Conservation (phyloP, 148 eudicot genomes). For the Heliosperma pusillum region DNA sequence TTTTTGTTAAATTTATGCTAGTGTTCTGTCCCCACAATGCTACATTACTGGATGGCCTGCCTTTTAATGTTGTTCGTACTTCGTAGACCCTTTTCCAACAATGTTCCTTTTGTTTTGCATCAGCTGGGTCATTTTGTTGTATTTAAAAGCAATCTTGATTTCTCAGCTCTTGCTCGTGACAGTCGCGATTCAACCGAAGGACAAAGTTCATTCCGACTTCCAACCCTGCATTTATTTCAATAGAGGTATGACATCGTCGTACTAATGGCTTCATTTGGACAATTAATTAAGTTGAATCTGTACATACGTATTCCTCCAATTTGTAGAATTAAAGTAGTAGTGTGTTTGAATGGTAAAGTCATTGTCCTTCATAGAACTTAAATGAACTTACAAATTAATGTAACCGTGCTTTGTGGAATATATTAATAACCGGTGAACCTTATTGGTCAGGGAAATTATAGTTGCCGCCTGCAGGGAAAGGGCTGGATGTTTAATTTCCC, state of each 20-base stretch:
- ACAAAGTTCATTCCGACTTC: neutral
- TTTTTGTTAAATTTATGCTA: neutral
- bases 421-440: neutral
- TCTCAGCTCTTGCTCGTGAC: neutral
- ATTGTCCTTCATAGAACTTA: neutral
- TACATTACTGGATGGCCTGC: neutral
- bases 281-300: neutral
- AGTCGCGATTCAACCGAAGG: neutral
- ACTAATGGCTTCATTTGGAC: neutral
- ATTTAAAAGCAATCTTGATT: neutral
- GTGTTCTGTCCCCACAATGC: neutral
- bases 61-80: neutral
- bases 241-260: neutral
- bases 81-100: no score
- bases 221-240: neutral
- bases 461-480: conserved; percentile 4
- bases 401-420: neutral
- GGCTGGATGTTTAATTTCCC: neutral
- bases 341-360: neutral
- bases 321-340: neutral
- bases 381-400: neutral
- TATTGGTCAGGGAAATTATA: neutral
- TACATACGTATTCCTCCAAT: neutral
- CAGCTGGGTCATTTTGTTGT: conserved; percentile 5
- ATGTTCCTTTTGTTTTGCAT: neutral